Evolutionary conservation across 1,284 basidiomycete genomes (phyloP), one percentile per base, ranked within the genome.

Genomic region (Malassezia arunalokei): DNA sequence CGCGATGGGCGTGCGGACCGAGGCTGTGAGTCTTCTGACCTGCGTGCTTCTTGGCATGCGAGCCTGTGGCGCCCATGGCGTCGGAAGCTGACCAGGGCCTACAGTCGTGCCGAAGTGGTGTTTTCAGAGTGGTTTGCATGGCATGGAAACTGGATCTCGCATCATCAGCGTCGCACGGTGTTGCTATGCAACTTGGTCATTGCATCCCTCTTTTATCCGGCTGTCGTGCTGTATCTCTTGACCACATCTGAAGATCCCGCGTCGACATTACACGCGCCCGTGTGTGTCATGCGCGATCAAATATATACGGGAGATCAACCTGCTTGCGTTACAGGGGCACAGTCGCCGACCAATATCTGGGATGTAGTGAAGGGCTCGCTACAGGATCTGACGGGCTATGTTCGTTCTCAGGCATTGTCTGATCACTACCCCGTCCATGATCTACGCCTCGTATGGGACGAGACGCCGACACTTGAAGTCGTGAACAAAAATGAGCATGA

Each of bases 151-250:
- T 61, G 60, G 53, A 66, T 71, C 40, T 66, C 68, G 15, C 55
- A 56, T 5, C 86, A 88, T 72, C 87, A 94, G 77, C 91, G 92
- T 50, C 83, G 89, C 47, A 85, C 94, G 32, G 84, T 98, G 64
- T 80, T 98, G 57, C 84, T 94, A 55, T 92, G 88, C 51, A 85
- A 86, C 54, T 80, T 95, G 56, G 87, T 96, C 66, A 95, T 98
- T 76, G 92, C 90, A 42, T 89, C 87, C 38, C 82, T 98, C 45
- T 87, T 92, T 73, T 95, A 71, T 42, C 68, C 68, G 6, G 68
- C 68, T 8, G 65, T 65, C 14, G 68, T 68, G 35, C 68, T 71
- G 52, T 71, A 70, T 59, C 63, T 71, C 17, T 35, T 55, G 24
- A 50, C 45, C 24, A 55, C 53, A n/a, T 49, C 52, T 1, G 52